phyloP scores from a whole-genome alignment of 306 rosid genomes.

The Cercis canadensis region DNA sequence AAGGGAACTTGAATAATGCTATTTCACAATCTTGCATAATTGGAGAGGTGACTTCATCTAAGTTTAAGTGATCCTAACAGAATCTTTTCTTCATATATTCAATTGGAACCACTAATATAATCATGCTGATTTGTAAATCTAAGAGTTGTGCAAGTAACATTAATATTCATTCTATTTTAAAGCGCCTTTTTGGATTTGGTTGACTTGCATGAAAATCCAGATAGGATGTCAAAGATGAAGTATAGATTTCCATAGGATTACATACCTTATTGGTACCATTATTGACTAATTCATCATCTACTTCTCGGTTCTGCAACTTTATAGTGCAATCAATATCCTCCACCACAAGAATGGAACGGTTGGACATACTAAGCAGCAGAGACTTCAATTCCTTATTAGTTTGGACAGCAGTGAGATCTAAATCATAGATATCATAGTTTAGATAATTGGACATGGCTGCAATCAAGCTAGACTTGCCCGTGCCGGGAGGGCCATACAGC shows the following conservation, averaged over 20 bases:
- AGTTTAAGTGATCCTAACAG: too few relatives aligned
- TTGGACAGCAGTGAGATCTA: conserved; percentile 45
- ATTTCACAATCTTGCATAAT: too few relatives aligned
- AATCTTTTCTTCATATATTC: too few relatives aligned
- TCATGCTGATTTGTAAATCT: too few relatives aligned
- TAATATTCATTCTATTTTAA: too few relatives aligned
- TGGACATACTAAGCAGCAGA: conserved; percentile 47
- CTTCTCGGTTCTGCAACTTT: conserved; percentile 47
- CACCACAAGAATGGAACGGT: conserved; percentile 56
- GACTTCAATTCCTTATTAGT: conserved; percentile 34
- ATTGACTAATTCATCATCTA: neutral
- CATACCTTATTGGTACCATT: conserved; percentile 32
- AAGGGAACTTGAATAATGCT: neutral
- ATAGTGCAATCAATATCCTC: conserved; percentile 64
- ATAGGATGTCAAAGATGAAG: too few relatives aligned
- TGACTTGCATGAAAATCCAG: too few relatives aligned
- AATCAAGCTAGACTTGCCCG: conserved; percentile 63
- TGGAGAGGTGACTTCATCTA: too few relatives aligned
- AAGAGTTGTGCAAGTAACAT: too few relatives aligned
- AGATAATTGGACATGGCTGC: conserved; percentile 64
- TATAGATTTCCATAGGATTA: too few relatives aligned
- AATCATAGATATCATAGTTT: conserved; percentile 57
- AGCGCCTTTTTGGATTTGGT: too few relatives aligned
- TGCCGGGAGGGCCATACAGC: conserved; percentile 65
- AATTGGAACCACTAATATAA: too few relatives aligned